Conservation (phyloP, 1,139 yeast species). For the Pichia sp. region DNA sequence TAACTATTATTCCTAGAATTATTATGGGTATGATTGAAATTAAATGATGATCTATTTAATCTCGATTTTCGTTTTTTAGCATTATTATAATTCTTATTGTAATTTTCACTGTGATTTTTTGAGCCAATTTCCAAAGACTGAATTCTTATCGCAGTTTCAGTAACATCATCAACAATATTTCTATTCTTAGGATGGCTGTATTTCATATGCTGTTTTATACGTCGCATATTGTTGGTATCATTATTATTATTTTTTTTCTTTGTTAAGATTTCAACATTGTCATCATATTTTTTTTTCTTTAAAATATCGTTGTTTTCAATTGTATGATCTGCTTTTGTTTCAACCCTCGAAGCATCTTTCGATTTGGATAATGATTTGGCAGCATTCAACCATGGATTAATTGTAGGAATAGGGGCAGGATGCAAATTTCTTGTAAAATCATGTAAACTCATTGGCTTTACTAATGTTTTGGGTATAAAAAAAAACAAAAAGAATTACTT, state of each 20-base stretch:
- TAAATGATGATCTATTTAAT: too few species aligned
- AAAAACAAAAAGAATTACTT: too few species aligned
- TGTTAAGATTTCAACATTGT: too few species aligned
- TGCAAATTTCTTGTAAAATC: conserved; percentile 8
- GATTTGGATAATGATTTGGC: background rate
- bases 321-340: background rate
- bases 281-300: too few species aligned
- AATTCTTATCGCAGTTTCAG: too few species aligned
- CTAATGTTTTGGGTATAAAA: background rate
- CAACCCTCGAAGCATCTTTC: background rate
- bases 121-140: too few species aligned
- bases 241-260: too few species aligned
- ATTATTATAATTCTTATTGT: background rate
- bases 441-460: conserved; percentile 3
- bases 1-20: background rate
- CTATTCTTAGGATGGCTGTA: too few species aligned
- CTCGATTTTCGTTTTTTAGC: too few species aligned
- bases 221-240: too few species aligned
- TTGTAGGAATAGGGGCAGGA: conserved; percentile 16
- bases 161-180: too few species aligned
- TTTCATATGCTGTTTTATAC: too few species aligned
- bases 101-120: background rate
- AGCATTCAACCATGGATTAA: conserved; percentile 14
- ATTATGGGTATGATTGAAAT: background rate
- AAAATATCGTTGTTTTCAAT: background rate